Percentiles rank a stretch among this genome's conserved stretches.
phyloP scores from a whole-genome alignment of 441 rosid genomes.

The Theobroma grandiflorum region DNA sequence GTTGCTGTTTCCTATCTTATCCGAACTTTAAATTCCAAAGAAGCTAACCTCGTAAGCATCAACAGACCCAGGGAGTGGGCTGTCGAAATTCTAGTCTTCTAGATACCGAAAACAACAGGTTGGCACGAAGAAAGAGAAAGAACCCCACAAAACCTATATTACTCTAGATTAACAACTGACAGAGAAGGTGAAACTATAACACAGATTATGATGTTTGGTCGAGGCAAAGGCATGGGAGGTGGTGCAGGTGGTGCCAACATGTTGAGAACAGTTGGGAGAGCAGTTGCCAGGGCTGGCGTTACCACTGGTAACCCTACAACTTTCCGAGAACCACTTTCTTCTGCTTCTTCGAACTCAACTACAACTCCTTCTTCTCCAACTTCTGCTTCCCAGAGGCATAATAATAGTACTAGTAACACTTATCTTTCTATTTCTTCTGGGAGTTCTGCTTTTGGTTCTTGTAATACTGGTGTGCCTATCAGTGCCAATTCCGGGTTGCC shows the following conservation, averaged over 20 bases:
- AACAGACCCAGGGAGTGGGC: background rate
- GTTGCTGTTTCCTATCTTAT: background rate
- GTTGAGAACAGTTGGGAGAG: slow-evolving; percentile 63
- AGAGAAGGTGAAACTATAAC: background rate
- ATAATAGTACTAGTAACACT: background rate
- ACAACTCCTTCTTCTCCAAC: slow-evolving; percentile 43
- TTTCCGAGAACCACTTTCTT: slow-evolving; percentile 60
- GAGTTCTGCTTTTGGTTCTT: slow-evolving; percentile 35
- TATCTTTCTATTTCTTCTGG: slow-evolving; percentile 51
- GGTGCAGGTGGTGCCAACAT: slow-evolving; percentile 65
- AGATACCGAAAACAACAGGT: background rate
- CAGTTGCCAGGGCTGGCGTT: slow-evolving; percentile 60
- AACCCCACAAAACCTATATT: background rate
- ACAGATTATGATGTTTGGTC: slow-evolving; percentile 46
- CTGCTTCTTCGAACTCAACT: slow-evolving; percentile 44
- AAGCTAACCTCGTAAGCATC: background rate
- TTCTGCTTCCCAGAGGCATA: slow-evolving; percentile 30
- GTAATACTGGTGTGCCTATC: slow-evolving; percentile 39
- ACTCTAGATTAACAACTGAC: background rate
- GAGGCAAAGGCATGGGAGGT: slow-evolving; percentile 70
- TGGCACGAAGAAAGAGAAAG: background rate
- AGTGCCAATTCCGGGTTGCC: slow-evolving; percentile 47
- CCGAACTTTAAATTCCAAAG: background rate
- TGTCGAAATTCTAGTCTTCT: background rate
- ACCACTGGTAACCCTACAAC: slow-evolving; percentile 38